These are phyloP conservation scores for Taphrina confusa DNA, from an alignment of 1,139 yeast species.

Conservation along the genomic window DNA sequence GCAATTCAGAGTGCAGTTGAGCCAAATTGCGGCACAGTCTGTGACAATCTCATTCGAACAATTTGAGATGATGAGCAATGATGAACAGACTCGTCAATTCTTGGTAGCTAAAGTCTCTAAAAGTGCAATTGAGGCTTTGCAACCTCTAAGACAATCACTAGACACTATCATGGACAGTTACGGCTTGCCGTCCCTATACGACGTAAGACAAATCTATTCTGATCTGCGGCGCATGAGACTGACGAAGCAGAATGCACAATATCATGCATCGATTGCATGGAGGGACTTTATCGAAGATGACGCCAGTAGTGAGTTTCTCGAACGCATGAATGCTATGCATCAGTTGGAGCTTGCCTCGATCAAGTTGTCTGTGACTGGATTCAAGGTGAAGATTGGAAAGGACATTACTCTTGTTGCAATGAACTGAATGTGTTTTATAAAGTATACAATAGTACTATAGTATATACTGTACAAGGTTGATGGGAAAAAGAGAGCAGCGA, in stretches of 20 bases:
- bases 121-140: neutral
- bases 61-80: neutral
- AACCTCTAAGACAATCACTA: neutral
- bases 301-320: neutral
- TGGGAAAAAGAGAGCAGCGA: no score
- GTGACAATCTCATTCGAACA: neutral
- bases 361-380: neutral
- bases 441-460: no score
- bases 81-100: constrained; percentile 11
- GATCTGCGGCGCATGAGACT: no score
- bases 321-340: neutral
- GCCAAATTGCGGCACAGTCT: neutral
- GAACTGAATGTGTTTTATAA: no score
- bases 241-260: neutral
- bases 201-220: neutral
- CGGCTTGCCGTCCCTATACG: neutral
- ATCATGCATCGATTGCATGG: constrained; percentile 10
- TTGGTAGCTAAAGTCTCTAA: neutral
- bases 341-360: neutral
- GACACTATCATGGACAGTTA: neutral
- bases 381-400: constrained; percentile 20
- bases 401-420: constrained; percentile 1
- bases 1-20: neutral
- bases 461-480: no score
- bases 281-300: neutral